These are phyloP conservation scores for Eucalyptus regnans DNA, from an alignment of 345 rosid genomes.

Conservation along the genomic window DNA sequence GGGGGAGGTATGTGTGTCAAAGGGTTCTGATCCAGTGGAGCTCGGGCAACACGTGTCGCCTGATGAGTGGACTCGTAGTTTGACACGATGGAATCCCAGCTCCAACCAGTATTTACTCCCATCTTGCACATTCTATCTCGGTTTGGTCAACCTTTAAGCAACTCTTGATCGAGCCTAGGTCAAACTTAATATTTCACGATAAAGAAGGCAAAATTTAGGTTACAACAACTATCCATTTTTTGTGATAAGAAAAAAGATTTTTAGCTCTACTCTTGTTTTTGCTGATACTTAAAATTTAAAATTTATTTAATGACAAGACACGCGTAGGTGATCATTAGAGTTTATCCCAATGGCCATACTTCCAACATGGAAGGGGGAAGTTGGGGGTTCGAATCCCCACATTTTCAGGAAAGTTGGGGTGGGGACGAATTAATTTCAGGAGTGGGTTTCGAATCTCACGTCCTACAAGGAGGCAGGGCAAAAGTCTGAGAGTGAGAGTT, in stretches of 20 bases:
- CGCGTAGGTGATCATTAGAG: fast-evolving
- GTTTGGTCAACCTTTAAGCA: neutral
- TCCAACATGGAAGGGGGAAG: too few species aligned
- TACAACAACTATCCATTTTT: fast-evolving
- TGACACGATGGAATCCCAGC: too few species aligned
- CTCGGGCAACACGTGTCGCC: fast-evolving
- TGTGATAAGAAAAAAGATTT: too few species aligned
- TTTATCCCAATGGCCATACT: too few species aligned
- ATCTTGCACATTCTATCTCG: neutral
- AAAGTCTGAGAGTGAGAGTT: too few species aligned
- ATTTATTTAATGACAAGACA: neutral
- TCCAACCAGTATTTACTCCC: too few species aligned
- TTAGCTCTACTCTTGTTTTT: neutral
- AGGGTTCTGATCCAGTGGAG: fast-evolving
- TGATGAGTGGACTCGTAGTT: fast-evolving
- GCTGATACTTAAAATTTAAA: neutral
- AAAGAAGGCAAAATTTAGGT: neutral
- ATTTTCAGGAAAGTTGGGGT: too few species aligned
- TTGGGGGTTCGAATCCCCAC: too few species aligned
- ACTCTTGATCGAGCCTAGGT: neutral
- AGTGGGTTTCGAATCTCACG: too few species aligned
- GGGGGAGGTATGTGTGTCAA: too few species aligned
- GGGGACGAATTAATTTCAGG: too few species aligned
- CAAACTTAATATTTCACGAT: neutral
- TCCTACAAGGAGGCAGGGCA: too few species aligned